Base-by-base conservation (phyloP, 441 rosid species). In the Brassica balearica region DNA sequence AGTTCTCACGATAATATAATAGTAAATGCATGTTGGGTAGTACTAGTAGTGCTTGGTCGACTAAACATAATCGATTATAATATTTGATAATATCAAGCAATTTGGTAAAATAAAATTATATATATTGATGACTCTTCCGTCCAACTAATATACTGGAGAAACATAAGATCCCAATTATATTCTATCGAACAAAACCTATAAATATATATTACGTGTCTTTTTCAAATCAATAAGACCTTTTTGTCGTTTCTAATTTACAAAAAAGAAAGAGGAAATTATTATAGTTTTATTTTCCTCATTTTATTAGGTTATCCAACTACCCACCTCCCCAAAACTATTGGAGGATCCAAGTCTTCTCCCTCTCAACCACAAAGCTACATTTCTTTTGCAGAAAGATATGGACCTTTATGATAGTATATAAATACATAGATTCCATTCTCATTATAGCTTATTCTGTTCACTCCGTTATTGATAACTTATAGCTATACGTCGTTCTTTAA, bases 281-380 rank as follows among this genome's bases (percentile, higher is more conserved):
- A n/a, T 38, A 43, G 32, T 20, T 14, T 12, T 38, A n/a, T 68
- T 65, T 69, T 19, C 68, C 80, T 77, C 74, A 65, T 55, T 71
- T 73, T 69, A 78, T 75, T 58, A 71, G 85, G 81, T 82, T 85
- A 82, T 79, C 83, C 63, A 60, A 75, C 83, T 23, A 81, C 77
- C 85, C 12, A 77, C 86, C 78, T 74, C 75, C 67, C 81, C 79
- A 77, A 80, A 74, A 68, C 81, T 66, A 69, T 81, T 80, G 85
- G 85, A 82, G 78, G 79, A 84, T 72, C 56, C 43, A 71, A 27
- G 80, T 75, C 72, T 41, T n/a, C 81, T 77, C 69, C 74, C 70
- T 73, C 79, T 72, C 72, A 74, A 80, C 80, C 80, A 80, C 64
- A 73, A 36, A 73, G 41, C 66, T 73, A 48, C 9, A 41, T 32